Evolutionary conservation across 495 filamentous ascomycete genomes (phyloP), one percentile per base, ranked within the genome.

Genomic region (Sabuloglossum arenarium): DNA sequence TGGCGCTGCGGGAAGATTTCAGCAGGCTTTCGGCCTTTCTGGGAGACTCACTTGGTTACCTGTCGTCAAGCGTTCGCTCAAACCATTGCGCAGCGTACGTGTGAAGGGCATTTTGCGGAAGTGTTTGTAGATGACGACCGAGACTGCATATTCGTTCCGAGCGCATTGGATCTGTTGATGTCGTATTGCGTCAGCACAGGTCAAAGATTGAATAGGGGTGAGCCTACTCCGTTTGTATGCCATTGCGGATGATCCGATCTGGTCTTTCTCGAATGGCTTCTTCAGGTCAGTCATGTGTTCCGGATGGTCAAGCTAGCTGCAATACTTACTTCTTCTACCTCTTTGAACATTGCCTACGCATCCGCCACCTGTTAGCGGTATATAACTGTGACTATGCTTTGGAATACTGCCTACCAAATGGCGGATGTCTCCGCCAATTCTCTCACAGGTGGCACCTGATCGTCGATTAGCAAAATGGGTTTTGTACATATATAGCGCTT

Each of bases 171-270:
- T 9, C 14, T 12, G 3, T 39, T 39, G 16, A 39, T 3, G 6
- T 39, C 6, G 34, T 39, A 10, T 9, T 16, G 34, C 16, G 6
- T 39, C 6, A 39, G 34, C 6, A 39, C 16, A 10, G 3, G 6
- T 39, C 16, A 39, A 16, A 39, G 34, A 39, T 16, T 16, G 34
- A 39, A 16, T 9, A 12, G 34, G n/a, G n/a, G n/a, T n/a, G n/a
- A n/a, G n/a, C n/a, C n/a, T n/a, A n/a, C n/a, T n/a, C n/a, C n/a
- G 74, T 72, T 95, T 96, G 71, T 91, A 97, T 9, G 88, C 88
- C 53, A 84, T 80, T 5, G 75, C 74, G 29, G 64, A 68, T 9
- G 62, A 66, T 32, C 79, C 81, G 39, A 86, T 86, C 62, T 87
- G 84, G 58, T 75, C 73, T 59, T 77, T 83, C 70, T 94, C 90